Conservation (phyloP, 2,329 filamentous ascomycete genomes). For the Botryosphaeria dothidea region DNA sequence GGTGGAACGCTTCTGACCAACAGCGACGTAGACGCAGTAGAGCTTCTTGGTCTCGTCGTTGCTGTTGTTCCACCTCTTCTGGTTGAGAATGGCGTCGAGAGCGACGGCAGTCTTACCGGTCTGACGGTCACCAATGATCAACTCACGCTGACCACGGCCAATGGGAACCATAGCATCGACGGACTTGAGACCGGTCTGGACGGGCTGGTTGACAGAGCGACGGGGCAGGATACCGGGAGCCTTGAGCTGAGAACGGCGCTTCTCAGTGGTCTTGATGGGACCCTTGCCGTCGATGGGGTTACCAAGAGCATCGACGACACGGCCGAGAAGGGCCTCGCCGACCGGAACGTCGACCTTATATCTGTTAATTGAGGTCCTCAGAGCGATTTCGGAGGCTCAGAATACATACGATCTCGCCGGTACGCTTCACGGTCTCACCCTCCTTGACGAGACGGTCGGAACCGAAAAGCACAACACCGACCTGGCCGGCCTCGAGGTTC, state of each 20-base stretch:
- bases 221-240: constrained; percentile 97
- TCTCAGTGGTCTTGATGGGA: constrained; percentile 87
- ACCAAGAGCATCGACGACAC: constrained; percentile 97
- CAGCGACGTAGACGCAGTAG: constrained; percentile 98
- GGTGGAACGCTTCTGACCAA: constrained; percentile 99
- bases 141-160: constrained; percentile 99
- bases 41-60: constrained; percentile 96
- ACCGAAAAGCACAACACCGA: constrained; percentile 99
- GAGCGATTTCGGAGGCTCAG: background rate
- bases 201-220: constrained; percentile 95
- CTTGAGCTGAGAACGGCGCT: constrained; percentile 97
- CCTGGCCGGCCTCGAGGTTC: constrained; percentile 99
- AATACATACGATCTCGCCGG: constrained; percentile 89
- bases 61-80: constrained; percentile 93
- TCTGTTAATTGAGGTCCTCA: background rate
- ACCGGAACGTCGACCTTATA: constrained; percentile 91
- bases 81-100: constrained; percentile 97
- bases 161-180: constrained; percentile 99
- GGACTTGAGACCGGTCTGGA: constrained; percentile 99
- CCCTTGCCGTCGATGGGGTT: constrained; percentile 99
- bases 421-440: constrained; percentile 99
- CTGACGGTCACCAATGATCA: constrained; percentile 99
- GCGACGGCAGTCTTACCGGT: constrained; percentile 99
- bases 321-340: constrained; percentile 87
- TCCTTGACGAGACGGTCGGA: constrained; percentile 99